Conservation (phyloP, 2,329 filamentous ascomycete genomes). For the Aspergillus sojae region DNA sequence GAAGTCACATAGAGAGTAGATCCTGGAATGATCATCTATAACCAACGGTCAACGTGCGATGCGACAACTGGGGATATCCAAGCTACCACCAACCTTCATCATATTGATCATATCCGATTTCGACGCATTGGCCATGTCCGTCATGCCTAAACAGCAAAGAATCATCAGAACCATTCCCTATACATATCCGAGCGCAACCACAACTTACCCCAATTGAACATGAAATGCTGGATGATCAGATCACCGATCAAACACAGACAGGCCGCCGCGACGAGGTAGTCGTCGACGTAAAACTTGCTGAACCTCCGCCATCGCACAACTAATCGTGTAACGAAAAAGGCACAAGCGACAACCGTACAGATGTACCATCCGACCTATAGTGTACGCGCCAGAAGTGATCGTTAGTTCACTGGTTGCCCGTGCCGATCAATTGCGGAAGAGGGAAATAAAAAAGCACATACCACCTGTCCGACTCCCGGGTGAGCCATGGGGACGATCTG, state of each 20-base stretch:
- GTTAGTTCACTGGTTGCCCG: neutral
- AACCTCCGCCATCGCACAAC: conserved; percentile 18
- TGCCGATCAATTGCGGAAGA: neutral
- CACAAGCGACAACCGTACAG: conserved; percentile 20
- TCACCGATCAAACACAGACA: conserved; percentile 20
- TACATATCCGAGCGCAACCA: neutral
- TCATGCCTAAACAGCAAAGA: conserved; percentile 17
- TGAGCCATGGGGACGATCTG: conserved; percentile 16
- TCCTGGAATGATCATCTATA: conserved; percentile 26
- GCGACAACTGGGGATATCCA: neutral
- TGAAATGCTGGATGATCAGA: conserved; percentile 25
- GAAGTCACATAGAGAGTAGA: conserved; percentile 27
- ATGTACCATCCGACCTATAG: conserved; percentile 24
- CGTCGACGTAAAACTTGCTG: conserved; percentile 22
- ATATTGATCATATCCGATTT: conserved; percentile 18
- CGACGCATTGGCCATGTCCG: conserved; percentile 16
- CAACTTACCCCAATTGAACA: conserved; percentile 22
- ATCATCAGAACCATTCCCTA: neutral
- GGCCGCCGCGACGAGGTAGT: conserved; percentile 16
- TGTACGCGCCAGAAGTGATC: neutral
- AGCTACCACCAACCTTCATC: conserved; percentile 18
- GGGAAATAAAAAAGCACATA: conserved; percentile 9
- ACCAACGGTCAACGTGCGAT: neutral
- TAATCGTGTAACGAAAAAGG: conserved; percentile 19
- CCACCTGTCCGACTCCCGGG: conserved; percentile 21